Percentiles rank a stretch among this genome's conserved stretches.
Evolutionary conservation across 23 red algal genomes (phyloP).

Genomic region (Cyanidioschyzon merolae): DNA sequence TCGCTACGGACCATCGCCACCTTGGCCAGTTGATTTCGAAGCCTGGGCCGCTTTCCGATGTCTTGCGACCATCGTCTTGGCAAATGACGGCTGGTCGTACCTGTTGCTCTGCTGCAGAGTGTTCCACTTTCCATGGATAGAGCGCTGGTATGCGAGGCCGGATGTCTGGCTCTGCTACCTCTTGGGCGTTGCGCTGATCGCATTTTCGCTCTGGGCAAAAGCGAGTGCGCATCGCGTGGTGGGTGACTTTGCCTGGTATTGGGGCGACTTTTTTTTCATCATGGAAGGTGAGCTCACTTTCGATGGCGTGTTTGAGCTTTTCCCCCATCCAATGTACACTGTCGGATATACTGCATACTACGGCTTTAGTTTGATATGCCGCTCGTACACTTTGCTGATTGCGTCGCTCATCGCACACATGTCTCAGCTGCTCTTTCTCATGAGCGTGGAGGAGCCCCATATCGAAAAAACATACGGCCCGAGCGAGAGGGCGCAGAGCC

Average conservation of each 20-base stretch:
- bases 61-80: slow-evolving; percentile 65
- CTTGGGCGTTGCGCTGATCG: slow-evolving; percentile 32
- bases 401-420: slow-evolving; percentile 69
- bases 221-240: slow-evolving; percentile 58
- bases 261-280: slow-evolving; percentile 97
- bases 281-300: slow-evolving; percentile 75
- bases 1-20: too few relatives aligned
- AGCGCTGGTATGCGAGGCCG: background rate
- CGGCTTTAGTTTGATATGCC: slow-evolving; percentile 52
- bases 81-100: slow-evolving; percentile 90
- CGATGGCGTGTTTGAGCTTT: slow-evolving; percentile 85
- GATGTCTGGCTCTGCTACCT: slow-evolving; percentile 21
- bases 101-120: slow-evolving; percentile 35
- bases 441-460: slow-evolving; percentile 86
- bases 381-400: slow-evolving; percentile 58
- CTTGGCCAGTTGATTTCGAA: slow-evolving; percentile 44
- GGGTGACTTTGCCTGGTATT: slow-evolving; percentile 97
- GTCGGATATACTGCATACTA: slow-evolving; percentile 94
- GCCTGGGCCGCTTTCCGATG: slow-evolving; percentile 78
- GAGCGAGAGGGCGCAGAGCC: slow-evolving; percentile 9
- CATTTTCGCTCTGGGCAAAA: slow-evolving; percentile 70
- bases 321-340: slow-evolving; percentile 99
- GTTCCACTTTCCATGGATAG: background rate
- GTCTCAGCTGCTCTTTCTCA: slow-evolving; percentile 70
- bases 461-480: slow-evolving; percentile 69